Evolutionary conservation across 2,329 filamentous ascomycete species (phyloP).

Genomic region (Xylariomycetidae sp.): DNA sequence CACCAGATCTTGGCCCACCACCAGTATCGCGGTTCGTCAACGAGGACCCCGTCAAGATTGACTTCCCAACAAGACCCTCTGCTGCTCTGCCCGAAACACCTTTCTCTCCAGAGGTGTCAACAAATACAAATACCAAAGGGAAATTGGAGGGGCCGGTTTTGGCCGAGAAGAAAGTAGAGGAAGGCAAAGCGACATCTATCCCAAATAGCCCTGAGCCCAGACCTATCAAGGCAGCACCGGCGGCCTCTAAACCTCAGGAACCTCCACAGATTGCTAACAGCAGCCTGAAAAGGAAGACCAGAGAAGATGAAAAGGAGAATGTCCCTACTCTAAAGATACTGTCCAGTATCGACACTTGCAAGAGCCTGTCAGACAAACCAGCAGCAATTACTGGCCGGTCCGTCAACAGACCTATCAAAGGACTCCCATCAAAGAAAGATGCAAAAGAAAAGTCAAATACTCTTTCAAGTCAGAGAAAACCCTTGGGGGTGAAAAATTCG

Average conservation of each 20-base stretch:
- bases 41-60: conserved; percentile 48
- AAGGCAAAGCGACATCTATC: too few relatives aligned
- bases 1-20: conserved; percentile 64
- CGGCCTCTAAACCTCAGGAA: conserved; percentile 9
- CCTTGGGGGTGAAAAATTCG: conserved; percentile 53
- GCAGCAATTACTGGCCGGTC: conserved; percentile 25
- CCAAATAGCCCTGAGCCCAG: too few relatives aligned
- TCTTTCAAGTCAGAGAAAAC: conserved; percentile 34
- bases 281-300: conserved; percentile 55
- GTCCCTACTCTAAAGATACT: too few relatives aligned
- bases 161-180: conserved; percentile 7
- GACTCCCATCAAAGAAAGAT: conserved; percentile 41
- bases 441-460: conserved; percentile 26
- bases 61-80: conserved; percentile 35
- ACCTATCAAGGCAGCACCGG: too few relatives aligned
- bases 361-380: conserved; percentile 20
- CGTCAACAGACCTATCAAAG: conserved; percentile 38
- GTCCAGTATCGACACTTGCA: too few relatives aligned
- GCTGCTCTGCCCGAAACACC: background rate
- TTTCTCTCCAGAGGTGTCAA: too few relatives aligned
- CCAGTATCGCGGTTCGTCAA: conserved; percentile 56
- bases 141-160: too few relatives aligned
- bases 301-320: conserved; percentile 45
- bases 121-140: background rate
- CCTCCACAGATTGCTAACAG: conserved; percentile 33